Base-by-base conservation (phyloP, 106 monocot genomes). In the Cymbidium sinense region DNA sequence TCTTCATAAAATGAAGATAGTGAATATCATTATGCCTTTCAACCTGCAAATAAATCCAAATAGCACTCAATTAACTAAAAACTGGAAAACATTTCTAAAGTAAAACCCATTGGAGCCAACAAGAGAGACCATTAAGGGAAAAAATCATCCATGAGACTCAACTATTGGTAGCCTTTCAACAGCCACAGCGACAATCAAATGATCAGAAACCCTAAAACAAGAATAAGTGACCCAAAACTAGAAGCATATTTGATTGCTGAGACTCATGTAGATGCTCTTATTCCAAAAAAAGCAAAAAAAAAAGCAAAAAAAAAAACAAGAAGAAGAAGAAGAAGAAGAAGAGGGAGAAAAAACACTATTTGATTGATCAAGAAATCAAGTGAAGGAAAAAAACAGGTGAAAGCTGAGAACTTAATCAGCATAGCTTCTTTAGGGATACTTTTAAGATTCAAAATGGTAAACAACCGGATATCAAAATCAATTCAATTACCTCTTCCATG, bases 351-450 rank as follows among this genome's bases (percentile, higher is more conserved):
- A 27, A 64, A 27, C 23, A n/a, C 64, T 27, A 27, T 33, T 12
- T 21, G 15, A 67, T 67, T 33, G 15, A 67, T 31, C 3, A 67
- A 67, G 67, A 67, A 33, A 67, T 5, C 27, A 67, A 30, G 67
- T 17, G 31, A 67, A 33, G 58, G n/a, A 7, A n/a, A 0, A 58
- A 58, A 58, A n/a, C 58, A 58, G 58, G 8, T 20, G 58, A 0
- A 58, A 67, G 67, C 67, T 33, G 67, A 67, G 33, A 67, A 30
- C 67, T 67, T 67, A 33, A 67, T 67, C 67, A 67, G 67, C 67
- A 67, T 30, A 67, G 67, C 67, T 33, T 67, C 33, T 67, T 67
- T 67, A 33, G 67, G 29, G 33, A 31, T 31, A 67, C 4, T 67
- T 67, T 29, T 58, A 58, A 58, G 58, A n/a, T 58, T 58, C 21